Conservation (phyloP, 2,329 filamentous ascomycete species). For the Botrytis fabae region DNA sequence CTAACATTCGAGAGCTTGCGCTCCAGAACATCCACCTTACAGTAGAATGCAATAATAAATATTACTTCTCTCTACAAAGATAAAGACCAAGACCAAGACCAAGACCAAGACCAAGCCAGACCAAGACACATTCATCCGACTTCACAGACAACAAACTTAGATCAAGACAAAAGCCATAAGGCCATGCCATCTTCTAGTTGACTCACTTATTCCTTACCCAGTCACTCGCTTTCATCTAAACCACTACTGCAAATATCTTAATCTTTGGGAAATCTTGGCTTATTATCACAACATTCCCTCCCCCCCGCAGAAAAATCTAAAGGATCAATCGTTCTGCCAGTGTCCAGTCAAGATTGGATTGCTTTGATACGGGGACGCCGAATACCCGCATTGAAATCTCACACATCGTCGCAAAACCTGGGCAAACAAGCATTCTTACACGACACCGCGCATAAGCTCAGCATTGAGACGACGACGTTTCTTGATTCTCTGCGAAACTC, state of each 20-base stretch:
- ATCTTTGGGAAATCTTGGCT: background rate
- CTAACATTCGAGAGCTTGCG: conserved; percentile 8
- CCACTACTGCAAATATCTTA: background rate
- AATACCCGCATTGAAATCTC: conserved; percentile 7
- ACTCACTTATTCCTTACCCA: background rate
- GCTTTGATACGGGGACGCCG: conserved; percentile 16
- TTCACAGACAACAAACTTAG: background rate
- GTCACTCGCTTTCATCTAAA: background rate
- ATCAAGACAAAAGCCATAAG: background rate
- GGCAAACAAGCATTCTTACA: conserved; percentile 19
- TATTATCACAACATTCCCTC: conserved; percentile 4
- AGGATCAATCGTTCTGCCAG: background rate
- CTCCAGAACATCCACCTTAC: conserved; percentile 1
- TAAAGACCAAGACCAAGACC: background rate
- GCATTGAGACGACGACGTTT: background rate
- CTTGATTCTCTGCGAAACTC: background rate
- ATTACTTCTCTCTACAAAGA: background rate
- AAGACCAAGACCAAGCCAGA: background rate
- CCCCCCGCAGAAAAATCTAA: conserved; percentile 20
- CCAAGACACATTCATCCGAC: background rate
- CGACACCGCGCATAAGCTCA: conserved; percentile 22
- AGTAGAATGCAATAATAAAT: background rate
- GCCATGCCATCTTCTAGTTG: background rate
- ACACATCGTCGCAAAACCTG: conserved; percentile 23
- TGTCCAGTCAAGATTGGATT: background rate